These are phyloP conservation scores for Musa balbisiana DNA, from an alignment of 202 grass and related monocot genomes.

Conservation along the genomic window DNA sequence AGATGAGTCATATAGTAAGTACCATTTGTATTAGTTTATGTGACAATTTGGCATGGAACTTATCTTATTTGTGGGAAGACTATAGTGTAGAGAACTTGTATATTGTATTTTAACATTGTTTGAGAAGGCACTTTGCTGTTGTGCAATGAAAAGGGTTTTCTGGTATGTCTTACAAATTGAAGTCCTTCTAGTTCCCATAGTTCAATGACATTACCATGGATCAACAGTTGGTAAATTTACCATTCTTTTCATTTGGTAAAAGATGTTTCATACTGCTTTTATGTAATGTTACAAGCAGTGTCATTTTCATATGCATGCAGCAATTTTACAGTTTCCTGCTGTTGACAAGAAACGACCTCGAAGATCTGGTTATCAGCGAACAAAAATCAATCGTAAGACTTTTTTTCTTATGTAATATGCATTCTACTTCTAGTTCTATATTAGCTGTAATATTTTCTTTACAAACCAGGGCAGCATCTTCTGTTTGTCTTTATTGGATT, in stretches of 20 bases:
- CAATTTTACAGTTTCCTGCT: conserved; percentile 66
- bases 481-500: background rate
- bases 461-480: background rate
- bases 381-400: conserved; percentile 82
- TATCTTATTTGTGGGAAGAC: background rate
- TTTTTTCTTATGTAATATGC: conserved; percentile 1
- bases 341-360: conserved; percentile 43
- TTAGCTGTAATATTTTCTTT: background rate
- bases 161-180: background rate
- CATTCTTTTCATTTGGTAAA: background rate
- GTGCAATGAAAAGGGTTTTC: background rate
- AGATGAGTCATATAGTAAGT: conserved; percentile 92
- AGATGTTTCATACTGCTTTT: background rate
- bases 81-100: background rate
- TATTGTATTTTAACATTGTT: background rate
- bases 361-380: conserved; percentile 54
- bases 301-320: background rate
- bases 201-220: background rate
- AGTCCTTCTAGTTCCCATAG: background rate
- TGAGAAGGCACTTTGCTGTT: background rate
- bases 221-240: too few relatives aligned
- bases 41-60: background rate
- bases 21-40: conserved; percentile 10
- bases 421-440: background rate
- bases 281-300: background rate